phyloP scores from a whole-genome alignment of 176 grass and related monocot genomes.

The Chloris gayana region DNA sequence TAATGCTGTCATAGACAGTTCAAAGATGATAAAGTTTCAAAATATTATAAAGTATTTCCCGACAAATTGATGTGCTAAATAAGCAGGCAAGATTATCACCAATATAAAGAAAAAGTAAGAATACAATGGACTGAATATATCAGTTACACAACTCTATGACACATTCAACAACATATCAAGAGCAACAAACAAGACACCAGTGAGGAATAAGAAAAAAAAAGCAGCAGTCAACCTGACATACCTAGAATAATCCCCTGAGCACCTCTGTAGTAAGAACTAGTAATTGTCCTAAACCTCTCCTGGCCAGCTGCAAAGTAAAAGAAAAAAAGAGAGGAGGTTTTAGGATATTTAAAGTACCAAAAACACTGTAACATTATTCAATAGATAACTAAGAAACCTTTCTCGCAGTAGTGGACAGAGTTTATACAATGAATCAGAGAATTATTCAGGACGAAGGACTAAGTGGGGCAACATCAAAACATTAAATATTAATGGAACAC shows the following conservation, averaged over 20 bases:
- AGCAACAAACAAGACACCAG: background rate
- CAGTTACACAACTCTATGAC: too few species aligned
- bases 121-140: background rate
- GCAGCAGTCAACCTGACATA: slow-evolving; percentile 39
- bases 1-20: slow-evolving; percentile 7
- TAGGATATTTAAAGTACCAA: too few species aligned
- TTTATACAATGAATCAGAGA: slow-evolving; percentile 17
- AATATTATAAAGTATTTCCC: background rate
- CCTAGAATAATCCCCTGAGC: slow-evolving; percentile 99
- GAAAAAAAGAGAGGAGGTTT: background rate
- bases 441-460: slow-evolving; percentile 29
- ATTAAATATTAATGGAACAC: slow-evolving; percentile 21
- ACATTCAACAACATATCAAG: slow-evolving; percentile 6
- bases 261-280: slow-evolving; percentile 98
- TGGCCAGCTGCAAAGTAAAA: slow-evolving; percentile 84
- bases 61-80: background rate
- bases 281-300: slow-evolving; percentile 95
- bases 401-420: slow-evolving; percentile 3
- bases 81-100: slow-evolving; percentile 3
- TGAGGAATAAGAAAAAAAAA: background rate
- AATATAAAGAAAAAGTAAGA: background rate
- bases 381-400: slow-evolving; percentile 22
- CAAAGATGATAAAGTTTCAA: background rate
- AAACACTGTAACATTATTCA: too few species aligned
- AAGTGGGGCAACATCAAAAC: slow-evolving; percentile 20